Conservation (phyloP, 768 basidiomycete genomes). For the Phylloporus rhodoxanthus region DNA sequence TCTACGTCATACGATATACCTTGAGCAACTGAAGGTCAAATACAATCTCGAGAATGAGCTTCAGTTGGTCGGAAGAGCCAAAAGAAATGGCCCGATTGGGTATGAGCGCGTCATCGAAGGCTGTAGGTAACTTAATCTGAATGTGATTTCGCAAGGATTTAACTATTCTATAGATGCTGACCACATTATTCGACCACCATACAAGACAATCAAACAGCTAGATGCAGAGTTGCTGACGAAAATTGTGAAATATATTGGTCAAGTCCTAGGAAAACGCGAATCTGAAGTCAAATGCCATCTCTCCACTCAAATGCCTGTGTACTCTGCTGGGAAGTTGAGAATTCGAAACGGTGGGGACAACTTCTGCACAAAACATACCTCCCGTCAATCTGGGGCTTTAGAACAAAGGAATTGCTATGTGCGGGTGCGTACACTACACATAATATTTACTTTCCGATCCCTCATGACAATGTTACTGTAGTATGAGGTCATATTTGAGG, state of each 20-base stretch:
- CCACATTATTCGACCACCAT: slow-evolving; percentile 12
- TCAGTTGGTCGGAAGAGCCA: no score
- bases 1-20: no score
- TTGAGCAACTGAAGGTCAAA: no score
- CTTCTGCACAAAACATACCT: not conserved
- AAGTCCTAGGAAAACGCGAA: not conserved
- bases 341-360: not conserved
- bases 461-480: not conserved
- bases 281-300: not conserved
- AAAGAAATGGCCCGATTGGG: not conserved
- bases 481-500: slow-evolving; percentile 8
- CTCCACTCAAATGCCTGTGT: not conserved
- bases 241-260: not conserved
- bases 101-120: not conserved
- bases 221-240: not conserved
- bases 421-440: not conserved
- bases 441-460: no score
- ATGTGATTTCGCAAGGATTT: no score
- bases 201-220: not conserved
- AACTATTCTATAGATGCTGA: not conserved
- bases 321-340: not conserved
- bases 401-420: not conserved
- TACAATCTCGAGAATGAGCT: no score
- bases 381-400: not conserved
- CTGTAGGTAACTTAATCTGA: no score